Conservation (phyloP, 371 early-diverging fungal genomes). For the Lichtheimia hyalospora region DNA sequence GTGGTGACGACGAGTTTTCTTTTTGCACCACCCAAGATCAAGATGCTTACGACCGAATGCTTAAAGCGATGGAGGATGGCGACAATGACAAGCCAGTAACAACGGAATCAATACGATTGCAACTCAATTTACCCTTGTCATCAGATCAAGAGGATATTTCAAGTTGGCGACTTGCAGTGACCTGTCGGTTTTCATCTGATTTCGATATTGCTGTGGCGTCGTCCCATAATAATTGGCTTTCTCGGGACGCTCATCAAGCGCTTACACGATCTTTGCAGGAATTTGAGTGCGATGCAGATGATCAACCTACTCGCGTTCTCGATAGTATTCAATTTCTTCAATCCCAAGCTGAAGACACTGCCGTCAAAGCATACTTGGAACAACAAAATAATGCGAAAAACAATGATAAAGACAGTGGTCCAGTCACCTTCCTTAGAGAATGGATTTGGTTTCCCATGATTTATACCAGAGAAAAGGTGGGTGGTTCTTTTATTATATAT, state of each 20-base stretch:
- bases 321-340: conserved; percentile 31
- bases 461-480: conserved; percentile 44
- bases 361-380: background rate
- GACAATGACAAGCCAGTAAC: background rate
- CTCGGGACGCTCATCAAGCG: conserved; percentile 26
- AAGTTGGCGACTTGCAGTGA: background rate
- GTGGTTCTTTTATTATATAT: background rate
- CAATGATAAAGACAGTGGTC: conserved; percentile 5
- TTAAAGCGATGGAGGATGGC: background rate
- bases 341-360: conserved; percentile 17
- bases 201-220: conserved; percentile 30
- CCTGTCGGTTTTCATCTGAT: conserved; percentile 5
- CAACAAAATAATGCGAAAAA: background rate
- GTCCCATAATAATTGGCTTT: conserved; percentile 25
- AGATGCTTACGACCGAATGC: background rate
- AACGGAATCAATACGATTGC: conserved; percentile 3
- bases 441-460: conserved; percentile 55
- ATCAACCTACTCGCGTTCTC: conserved; percentile 25
- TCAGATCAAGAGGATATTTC: background rate
- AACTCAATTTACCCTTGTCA: background rate
- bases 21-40: conserved; percentile 8
- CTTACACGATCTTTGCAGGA: conserved; percentile 13
- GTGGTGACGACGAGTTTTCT: conserved; percentile 13
- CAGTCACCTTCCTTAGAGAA: conserved; percentile 30
- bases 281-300: conserved; percentile 10